These are phyloP conservation scores for Pyrenochaeta sp. DNA, from an alignment of 2,329 filamentous ascomycete genomes.

Conservation along the genomic window DNA sequence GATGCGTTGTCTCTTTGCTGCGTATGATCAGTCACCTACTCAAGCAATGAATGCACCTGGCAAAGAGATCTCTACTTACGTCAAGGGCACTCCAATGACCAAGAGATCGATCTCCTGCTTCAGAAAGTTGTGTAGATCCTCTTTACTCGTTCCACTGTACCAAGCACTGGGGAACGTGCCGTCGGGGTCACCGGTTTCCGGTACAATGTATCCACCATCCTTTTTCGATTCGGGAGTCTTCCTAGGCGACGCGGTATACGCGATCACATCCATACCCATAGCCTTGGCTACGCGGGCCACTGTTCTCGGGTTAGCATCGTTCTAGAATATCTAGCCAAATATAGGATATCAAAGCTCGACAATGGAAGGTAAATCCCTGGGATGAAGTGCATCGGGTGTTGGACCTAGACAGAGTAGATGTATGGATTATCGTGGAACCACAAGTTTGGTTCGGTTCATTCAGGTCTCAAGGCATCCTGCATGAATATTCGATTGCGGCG, in stretches of 20 bases:
- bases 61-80: constrained; percentile 39
- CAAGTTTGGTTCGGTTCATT: no score
- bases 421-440: no score
- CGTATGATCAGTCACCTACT: neutral
- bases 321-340: no score
- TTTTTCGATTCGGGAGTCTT: constrained; percentile 69
- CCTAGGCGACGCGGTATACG: constrained; percentile 77
- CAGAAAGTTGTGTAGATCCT: constrained; percentile 62
- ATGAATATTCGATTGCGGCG: neutral
- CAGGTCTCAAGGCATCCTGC: no score
- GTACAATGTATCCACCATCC: constrained; percentile 73
- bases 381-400: no score
- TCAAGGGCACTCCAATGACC: constrained; percentile 66
- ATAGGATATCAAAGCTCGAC: no score
- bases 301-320: constrained; percentile 24
- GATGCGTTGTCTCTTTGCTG: constrained; percentile 58
- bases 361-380: no score
- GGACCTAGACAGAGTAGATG: no score
- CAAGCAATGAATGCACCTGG: neutral
- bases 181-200: constrained; percentile 69
- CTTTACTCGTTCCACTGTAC: constrained; percentile 65
- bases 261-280: constrained; percentile 76
- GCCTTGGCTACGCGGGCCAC: constrained; percentile 67
- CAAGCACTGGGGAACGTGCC: constrained; percentile 64
- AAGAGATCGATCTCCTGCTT: constrained; percentile 65